Evolutionary conservation across 805 yeast genomes (phyloP).

Genomic region (Lipomyces starkeyi): DNA sequence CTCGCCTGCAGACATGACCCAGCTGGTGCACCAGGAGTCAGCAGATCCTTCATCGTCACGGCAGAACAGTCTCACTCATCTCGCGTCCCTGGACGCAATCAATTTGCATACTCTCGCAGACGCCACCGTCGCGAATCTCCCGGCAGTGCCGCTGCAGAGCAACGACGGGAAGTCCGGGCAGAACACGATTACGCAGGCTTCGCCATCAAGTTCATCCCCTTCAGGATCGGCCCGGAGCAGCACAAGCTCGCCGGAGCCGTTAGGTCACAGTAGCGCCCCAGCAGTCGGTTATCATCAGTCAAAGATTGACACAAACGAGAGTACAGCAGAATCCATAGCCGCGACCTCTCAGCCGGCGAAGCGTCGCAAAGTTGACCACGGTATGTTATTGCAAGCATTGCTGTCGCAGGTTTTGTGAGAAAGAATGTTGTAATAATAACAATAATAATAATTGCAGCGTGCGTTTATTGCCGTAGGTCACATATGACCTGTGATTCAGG

Average conservation of each 20-base stretch:
- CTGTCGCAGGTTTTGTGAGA: not conserved
- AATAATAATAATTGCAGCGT: constrained; percentile 55
- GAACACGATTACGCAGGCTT: not conserved
- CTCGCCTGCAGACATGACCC: not conserved
- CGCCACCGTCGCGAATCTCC: constrained; percentile 24
- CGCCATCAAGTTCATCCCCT: constrained; percentile 10
- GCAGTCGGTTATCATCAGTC: not conserved
- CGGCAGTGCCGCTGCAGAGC: not conserved
- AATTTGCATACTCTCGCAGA: constrained; percentile 29
- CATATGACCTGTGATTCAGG: constrained; percentile 91
- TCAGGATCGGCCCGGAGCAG: constrained; percentile 12
- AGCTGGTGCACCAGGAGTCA: constrained; percentile 4
- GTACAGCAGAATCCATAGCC: not conserved
- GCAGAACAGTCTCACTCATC: not conserved
- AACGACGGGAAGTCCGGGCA: not conserved
- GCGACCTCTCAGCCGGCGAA: constrained; percentile 12
- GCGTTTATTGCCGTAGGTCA: constrained; percentile 89
- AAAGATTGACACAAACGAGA: not conserved
- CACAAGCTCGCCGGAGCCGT: constrained; percentile 18
- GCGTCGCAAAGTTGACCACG: constrained; percentile 34
- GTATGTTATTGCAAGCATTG: constrained; percentile 11
- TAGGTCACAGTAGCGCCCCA: not conserved
- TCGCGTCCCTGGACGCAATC: constrained; percentile 17
- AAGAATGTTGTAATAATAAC: not conserved
- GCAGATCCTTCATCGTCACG: not conserved